These are phyloP conservation scores for Crithidia fasciculata DNA, from an alignment of 208 protist species.

Conservation along the genomic window DNA sequence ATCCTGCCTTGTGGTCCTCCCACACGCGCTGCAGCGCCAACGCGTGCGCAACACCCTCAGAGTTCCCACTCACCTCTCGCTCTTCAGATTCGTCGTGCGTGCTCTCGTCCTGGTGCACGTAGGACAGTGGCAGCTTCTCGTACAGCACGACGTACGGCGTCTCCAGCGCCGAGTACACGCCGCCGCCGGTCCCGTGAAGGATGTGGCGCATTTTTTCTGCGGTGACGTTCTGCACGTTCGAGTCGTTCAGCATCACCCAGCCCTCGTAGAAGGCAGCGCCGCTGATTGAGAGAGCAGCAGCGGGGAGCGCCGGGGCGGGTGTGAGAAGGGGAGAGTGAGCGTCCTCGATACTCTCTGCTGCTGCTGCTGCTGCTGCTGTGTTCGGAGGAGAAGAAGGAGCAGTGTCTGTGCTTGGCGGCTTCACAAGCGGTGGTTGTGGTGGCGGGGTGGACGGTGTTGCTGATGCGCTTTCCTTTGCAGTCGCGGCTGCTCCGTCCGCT, in stretches of 20 bases:
- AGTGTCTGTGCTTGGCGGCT: no score
- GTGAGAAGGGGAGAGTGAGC: slow-evolving; percentile 10
- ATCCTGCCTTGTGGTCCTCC: background rate
- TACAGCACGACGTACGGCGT: slow-evolving; percentile 73
- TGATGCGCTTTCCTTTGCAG: no score
- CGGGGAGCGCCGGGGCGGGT: background rate
- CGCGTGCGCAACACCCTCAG: background rate
- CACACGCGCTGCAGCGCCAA: slow-evolving; percentile 1
- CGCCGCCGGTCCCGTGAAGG: slow-evolving; percentile 37
- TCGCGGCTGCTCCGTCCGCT: no score
- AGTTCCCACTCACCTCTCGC: background rate
- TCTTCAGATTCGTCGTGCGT: background rate
- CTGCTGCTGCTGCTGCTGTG: background rate
- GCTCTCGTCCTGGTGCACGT: background rate
- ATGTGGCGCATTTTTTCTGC: slow-evolving; percentile 34
- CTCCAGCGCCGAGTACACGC: slow-evolving; percentile 52
- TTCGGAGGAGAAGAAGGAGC: no score
- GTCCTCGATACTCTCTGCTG: background rate
- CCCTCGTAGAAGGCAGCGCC: slow-evolving; percentile 21
- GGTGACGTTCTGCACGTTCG: slow-evolving; percentile 36
- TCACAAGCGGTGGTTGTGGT: no score
- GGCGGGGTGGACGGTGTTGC: no score
- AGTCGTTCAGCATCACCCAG: slow-evolving; percentile 76
- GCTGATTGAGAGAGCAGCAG: slow-evolving; percentile 13
- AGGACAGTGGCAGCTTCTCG: slow-evolving; percentile 34